Percentiles rank a stretch among this genome's conserved stretches.
phyloP scores from a whole-genome alignment of 148 eudicot species.

The Rhododendron simsii region DNA sequence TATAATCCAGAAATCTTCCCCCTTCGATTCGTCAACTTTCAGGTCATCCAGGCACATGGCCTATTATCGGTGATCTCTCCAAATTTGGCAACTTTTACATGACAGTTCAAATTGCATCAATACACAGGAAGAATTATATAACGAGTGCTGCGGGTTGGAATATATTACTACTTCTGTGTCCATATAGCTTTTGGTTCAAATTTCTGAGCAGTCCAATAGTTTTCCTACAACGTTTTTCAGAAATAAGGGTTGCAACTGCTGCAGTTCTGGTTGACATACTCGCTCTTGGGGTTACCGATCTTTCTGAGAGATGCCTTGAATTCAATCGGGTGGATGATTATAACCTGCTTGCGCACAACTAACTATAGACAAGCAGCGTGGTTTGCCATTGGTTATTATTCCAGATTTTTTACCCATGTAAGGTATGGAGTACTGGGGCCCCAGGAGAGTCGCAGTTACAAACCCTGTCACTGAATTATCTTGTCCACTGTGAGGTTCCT shows the following conservation, averaged over 20 bases:
- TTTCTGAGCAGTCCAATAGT: slow-evolving; percentile 5
- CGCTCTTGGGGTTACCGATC: background rate
- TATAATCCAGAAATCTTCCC: slow-evolving; percentile 39
- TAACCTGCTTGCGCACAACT: background rate
- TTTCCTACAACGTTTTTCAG: slow-evolving; percentile 65
- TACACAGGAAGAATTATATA: background rate
- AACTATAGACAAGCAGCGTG: background rate
- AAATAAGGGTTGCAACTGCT: slow-evolving; percentile 86
- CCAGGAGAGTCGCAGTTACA: background rate
- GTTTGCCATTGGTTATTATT: background rate
- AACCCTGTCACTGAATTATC: background rate
- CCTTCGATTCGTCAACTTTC: slow-evolving; percentile 74
- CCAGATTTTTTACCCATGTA: background rate
- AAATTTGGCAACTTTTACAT: background rate
- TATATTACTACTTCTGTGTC: background rate
- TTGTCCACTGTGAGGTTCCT: background rate
- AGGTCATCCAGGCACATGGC: slow-evolving; percentile 92
- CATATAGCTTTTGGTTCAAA: background rate
- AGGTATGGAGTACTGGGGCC: background rate
- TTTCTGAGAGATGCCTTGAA: background rate
- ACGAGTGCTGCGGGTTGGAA: background rate
- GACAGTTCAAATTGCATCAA: background rate
- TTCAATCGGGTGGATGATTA: background rate
- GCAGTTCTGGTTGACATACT: background rate
- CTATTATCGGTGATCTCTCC: slow-evolving; percentile 58